Evolutionary conservation across 2,329 filamentous ascomycete species (phyloP).

Genomic region (Camptophora hylomeconis): DNA sequence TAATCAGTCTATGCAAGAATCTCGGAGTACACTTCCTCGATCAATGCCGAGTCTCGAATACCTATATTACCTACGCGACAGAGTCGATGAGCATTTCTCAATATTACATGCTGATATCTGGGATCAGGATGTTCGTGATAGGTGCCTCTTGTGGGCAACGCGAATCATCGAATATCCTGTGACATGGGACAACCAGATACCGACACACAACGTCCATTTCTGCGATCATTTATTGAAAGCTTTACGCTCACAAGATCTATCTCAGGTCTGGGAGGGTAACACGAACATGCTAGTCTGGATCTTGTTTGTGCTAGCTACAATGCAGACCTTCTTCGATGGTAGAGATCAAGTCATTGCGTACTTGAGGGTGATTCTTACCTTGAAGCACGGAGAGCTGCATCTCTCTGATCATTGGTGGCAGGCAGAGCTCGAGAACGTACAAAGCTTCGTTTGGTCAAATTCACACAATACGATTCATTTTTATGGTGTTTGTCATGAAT

Average conservation of each 20-base stretch:
- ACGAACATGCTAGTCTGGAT: conserved; percentile 5
- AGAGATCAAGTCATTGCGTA: conserved; percentile 1
- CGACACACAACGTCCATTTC: conserved; percentile 2
- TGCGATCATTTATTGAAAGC: conserved; percentile 2
- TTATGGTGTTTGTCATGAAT: too few species aligned
- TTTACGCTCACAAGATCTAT: conserved; percentile 4
- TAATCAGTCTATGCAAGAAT: too few species aligned
- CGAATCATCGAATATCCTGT: conserved; percentile 6
- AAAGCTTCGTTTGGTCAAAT: conserved; percentile 3
- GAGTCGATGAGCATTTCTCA: conserved; percentile 5
- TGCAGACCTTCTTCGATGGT: conserved; percentile 1
- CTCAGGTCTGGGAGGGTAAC: conserved; percentile 2
- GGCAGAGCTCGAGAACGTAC: conserved; percentile 2
- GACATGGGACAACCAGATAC: conserved; percentile 5
- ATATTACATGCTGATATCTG: conserved; percentile 2
- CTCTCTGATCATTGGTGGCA: conserved; percentile 3
- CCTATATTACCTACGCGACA: conserved; percentile 4
- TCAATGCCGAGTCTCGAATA: conserved; percentile 2
- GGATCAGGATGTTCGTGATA: conserved; percentile 1
- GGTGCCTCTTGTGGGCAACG: conserved; percentile 4
- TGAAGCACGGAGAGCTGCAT: conserved; percentile 1
- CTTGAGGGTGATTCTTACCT: conserved; percentile 2
- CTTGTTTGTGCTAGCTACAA: conserved; percentile 3
- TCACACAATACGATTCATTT: not conserved
- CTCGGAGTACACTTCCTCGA: not conserved